phyloP scores from a whole-genome alignment of 257 asterid species.

The Plantago elongata region DNA sequence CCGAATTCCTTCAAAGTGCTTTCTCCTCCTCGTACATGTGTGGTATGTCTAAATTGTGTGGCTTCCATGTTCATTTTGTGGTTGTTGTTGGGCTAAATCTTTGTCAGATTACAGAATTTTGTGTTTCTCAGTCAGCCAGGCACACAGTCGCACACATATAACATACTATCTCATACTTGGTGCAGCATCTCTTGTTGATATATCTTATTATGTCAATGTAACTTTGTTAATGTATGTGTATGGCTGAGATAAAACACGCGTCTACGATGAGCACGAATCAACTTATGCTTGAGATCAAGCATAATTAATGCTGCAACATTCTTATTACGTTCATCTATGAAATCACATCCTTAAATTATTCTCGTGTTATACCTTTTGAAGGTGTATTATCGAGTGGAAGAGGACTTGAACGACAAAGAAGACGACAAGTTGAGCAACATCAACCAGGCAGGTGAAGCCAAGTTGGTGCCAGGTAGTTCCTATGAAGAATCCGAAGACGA shows the following conservation, averaged over 20 bases:
- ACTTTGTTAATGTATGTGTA: neutral
- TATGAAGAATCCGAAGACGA: constrained; percentile 15
- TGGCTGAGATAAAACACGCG: neutral
- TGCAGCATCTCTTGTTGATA: neutral
- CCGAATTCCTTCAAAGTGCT: constrained; percentile 90
- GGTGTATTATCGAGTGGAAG: constrained; percentile 80
- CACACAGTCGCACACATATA: neutral
- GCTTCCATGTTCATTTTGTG: no score
- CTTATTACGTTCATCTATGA: neutral
- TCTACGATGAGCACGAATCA: neutral
- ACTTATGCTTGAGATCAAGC: neutral
- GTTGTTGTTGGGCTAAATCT: no score
- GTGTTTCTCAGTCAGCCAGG: neutral
- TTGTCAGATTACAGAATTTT: neutral
- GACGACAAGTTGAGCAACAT: constrained; percentile 16
- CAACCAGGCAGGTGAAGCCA: constrained; percentile 9
- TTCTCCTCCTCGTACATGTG: constrained; percentile 83
- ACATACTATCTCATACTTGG: neutral
- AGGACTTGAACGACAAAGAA: constrained; percentile 20
- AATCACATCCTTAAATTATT: neutral
- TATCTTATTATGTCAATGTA: neutral
- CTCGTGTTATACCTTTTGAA: constrained; percentile 22
- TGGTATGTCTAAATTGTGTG: constrained; percentile 41
- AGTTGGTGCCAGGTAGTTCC: constrained; percentile 9
- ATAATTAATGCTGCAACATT: neutral